These are phyloP conservation scores for Candida sanyaensis DNA, from an alignment of 1,139 yeast species.

Conservation along the genomic window DNA sequence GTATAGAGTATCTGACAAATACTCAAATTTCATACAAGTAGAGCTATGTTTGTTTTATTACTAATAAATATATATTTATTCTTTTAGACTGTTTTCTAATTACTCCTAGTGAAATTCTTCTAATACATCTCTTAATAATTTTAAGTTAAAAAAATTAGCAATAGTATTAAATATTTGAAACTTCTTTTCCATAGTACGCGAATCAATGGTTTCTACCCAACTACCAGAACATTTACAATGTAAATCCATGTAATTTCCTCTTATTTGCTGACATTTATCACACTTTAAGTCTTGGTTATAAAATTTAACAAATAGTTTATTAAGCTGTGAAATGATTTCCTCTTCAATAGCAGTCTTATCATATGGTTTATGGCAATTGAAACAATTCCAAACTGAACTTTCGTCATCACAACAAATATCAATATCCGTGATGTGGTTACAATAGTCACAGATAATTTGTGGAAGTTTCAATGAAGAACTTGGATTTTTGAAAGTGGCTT, in stretches of 20 bases:
- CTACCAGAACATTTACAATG: conserved; percentile 88
- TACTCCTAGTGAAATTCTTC: conserved; percentile 27
- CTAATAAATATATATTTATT: no score
- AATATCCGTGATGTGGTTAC: conserved; percentile 72
- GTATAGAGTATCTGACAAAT: no score
- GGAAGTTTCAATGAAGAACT: conserved; percentile 67
- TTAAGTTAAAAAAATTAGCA: conserved; percentile 61
- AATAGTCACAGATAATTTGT: conserved; percentile 75
- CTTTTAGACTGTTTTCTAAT: no score
- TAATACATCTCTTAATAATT: conserved; percentile 52
- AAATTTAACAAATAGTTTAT: conserved; percentile 56
- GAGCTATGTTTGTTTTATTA: no score
- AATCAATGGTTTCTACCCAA: conserved; percentile 66
- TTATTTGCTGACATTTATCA: conserved; percentile 68
- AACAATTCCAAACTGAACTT: conserved; percentile 62
- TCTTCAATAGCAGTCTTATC: conserved; percentile 79
- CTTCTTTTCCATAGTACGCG: conserved; percentile 44
- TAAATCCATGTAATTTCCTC: conserved; percentile 67
- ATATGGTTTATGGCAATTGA: conserved; percentile 63
- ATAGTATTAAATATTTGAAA: conserved; percentile 58
- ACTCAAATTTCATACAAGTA: no score
- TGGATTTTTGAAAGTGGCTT: conserved; percentile 77
- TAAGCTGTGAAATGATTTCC: conserved; percentile 64
- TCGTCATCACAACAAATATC: conserved; percentile 77
- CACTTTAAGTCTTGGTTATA: conserved; percentile 84